A percentile compares a stretch with the other conserved stretches of the same genome.
These are phyloP conservation scores for Rhizopogon vinicolor DNA, from an alignment of 768 basidiomycete genomes.

Conservation along the genomic window DNA sequence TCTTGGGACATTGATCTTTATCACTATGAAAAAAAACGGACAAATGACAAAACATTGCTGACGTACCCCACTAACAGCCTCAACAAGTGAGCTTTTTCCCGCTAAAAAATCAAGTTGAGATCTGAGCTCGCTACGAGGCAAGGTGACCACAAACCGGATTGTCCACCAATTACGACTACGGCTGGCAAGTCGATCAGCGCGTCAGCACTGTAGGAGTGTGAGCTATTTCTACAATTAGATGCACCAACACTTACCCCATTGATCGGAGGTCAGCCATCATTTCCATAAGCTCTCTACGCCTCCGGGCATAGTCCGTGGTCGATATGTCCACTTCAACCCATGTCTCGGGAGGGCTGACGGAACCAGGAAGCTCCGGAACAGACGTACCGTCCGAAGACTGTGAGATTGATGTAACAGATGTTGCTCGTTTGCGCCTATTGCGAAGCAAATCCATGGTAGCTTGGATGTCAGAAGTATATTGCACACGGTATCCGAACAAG, in stretches of 20 bases:
- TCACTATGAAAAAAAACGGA: neutral
- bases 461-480: neutral
- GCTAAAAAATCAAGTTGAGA: conserved; percentile 32
- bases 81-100: conserved; percentile 28
- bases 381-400: neutral
- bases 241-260: conserved; percentile 22
- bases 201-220: conserved; percentile 29
- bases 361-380: neutral
- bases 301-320: conserved; percentile 34
- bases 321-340: conserved; percentile 17
- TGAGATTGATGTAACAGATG: neutral
- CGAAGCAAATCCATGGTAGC: neutral
- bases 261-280: conserved; percentile 31
- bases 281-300: conserved; percentile 35
- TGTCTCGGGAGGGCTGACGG: neutral
- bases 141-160: conserved; percentile 34
- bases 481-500: neutral
- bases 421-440: neutral
- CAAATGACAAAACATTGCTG: conserved; percentile 3
- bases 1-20: conserved; percentile 38
- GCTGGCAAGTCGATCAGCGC: conserved; percentile 44
- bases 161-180: conserved; percentile 49
- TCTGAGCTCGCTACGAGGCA: neutral
- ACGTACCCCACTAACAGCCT: conserved; percentile 43
- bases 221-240: neutral